phyloP scores from a whole-genome alignment of 805 yeast genomes.

The Metschnikowia santaceciliae region DNA sequence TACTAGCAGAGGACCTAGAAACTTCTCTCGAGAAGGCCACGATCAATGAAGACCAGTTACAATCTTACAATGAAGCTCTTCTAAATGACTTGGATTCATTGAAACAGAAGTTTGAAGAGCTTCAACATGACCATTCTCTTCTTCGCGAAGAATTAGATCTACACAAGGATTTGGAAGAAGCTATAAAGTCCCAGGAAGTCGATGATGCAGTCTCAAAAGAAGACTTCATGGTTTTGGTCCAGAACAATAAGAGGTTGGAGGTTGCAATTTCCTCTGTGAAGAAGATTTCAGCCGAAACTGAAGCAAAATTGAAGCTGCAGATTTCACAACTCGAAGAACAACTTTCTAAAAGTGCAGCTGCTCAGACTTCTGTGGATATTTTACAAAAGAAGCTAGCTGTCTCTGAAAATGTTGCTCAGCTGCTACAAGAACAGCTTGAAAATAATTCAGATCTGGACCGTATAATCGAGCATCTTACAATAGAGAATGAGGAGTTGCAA shows the following conservation, averaged over 20 bases:
- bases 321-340: conserved; percentile 2
- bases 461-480: conserved; percentile 31
- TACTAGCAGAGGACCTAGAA: conserved; percentile 15
- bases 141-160: conserved; percentile 35
- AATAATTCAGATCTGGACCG: conserved; percentile 32
- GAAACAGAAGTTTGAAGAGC: conserved; percentile 25
- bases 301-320: conserved; percentile 11
- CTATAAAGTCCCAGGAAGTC: conserved; percentile 20
- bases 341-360: neutral
- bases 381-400: conserved; percentile 11
- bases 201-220: conserved; percentile 12
- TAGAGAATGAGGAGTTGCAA: conserved; percentile 34
- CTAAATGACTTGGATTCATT: conserved; percentile 22
- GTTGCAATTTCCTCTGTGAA: conserved; percentile 35
- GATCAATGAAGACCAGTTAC: conserved; percentile 45
- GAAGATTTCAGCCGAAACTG: conserved; percentile 20
- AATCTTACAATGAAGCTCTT: conserved; percentile 30
- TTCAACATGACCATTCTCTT: conserved; percentile 28
- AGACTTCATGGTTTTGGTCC: conserved; percentile 23
- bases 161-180: conserved; percentile 35
- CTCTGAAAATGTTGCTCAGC: conserved; percentile 24
- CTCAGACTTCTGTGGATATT: conserved; percentile 1
- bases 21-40: conserved; percentile 24
- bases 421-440: conserved; percentile 31
- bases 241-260: conserved; percentile 38